Evolutionary conservation across 768 basidiomycete species (phyloP), one percentile per base, ranked within the genome.

Genomic region (Tulasnella sp.): DNA sequence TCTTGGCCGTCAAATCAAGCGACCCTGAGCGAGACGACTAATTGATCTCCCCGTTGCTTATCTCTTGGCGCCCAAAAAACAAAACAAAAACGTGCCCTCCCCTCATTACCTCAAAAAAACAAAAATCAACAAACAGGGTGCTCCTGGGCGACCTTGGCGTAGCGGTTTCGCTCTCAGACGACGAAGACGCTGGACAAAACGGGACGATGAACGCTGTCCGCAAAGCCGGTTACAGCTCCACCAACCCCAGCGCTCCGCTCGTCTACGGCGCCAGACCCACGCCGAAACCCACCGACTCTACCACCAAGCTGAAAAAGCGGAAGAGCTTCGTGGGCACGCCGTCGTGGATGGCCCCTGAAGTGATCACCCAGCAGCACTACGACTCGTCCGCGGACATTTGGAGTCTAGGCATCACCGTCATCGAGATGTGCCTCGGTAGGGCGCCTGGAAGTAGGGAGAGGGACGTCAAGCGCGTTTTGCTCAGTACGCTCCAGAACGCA

Each of bases 321-420:
- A 92, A 90, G 78, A 92, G 90, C 11, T 97, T 97, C 77, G 95
- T 97, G 16, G 95, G 95, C 65, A 97, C 95, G 37, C 71, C 71
- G 29, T 72, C 71, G 9, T 72, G 71, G 71, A 72, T 72, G 95
- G 93, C 95, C 0, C 95, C 95, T 1, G 95, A 98, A 76, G 85
- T 97, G 29, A 91, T 98, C 63, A 86, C 90, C 75, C 91, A 94
- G 66, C 86, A 86, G 75, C 86, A 87, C 71, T 96, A 95, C 78
- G 94, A 72, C 78, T 85, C 88, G 14, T 86, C 89, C 75, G 93
- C 93, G 22, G 95, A 98, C 78, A 95, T 98, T 72, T 98, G 95
- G 94, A 94, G 92, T 72, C 91, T 97, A 78, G 95, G 93, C 14
- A 95, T 98, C 73, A 96, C 94, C n/a, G 90, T 94, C 17, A 81